Base-by-base conservation (phyloP, 768 basidiomycete genomes). In the Mycena leptocephala region DNA sequence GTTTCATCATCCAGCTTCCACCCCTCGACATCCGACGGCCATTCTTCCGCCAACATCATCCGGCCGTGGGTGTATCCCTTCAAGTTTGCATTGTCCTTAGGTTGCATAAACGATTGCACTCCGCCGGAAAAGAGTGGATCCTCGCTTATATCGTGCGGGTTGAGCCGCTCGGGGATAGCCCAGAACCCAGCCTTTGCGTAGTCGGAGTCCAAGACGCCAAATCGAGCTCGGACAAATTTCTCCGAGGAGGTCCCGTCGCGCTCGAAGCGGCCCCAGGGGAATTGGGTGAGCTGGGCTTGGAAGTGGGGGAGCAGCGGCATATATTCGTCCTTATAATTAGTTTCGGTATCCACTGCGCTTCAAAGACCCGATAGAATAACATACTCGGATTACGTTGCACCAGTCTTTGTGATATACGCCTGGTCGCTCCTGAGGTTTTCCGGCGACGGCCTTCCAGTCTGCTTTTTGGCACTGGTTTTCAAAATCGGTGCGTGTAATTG, bases 181-280 rank as follows among this genome's bases (percentile, higher is more conserved):
- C 87, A 88, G 68, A 83, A 88, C 26, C 87, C 88, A 33, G 79
- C 82, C 39, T 84, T 81, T 39, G 65, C 46, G 46, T 68, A 68
- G 48, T 82, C 79, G 9, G 81, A 72, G 39, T 88, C 87, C 41
- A 87, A 80, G 53, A 88, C 84, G 33, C 59, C 81, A 66, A 82
- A 83, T 48, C 82, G 85, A 22, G 87, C 88, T 37, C 80, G 83
- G n/a, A 82, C 78, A 72, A 87, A 70, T 24, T 83, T 72, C 61
- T 82, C 79, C 9, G 82, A 72, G 79, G 86, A 88, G 33, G 86
- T 85, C 32, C 87, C 87, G 76, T 88, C 88, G 16, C 79, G 81
- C 68, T 88, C 87, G 33, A 86, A 24, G 35, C 82, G 84, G 10
- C 85, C 87, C 87, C 88, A 88, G n/a, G 87, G 83, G 75, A 88